These are phyloP conservation scores for Mychonastes homosphaera DNA, from an alignment of 139 green algal genomes.

Conservation along the genomic window DNA sequence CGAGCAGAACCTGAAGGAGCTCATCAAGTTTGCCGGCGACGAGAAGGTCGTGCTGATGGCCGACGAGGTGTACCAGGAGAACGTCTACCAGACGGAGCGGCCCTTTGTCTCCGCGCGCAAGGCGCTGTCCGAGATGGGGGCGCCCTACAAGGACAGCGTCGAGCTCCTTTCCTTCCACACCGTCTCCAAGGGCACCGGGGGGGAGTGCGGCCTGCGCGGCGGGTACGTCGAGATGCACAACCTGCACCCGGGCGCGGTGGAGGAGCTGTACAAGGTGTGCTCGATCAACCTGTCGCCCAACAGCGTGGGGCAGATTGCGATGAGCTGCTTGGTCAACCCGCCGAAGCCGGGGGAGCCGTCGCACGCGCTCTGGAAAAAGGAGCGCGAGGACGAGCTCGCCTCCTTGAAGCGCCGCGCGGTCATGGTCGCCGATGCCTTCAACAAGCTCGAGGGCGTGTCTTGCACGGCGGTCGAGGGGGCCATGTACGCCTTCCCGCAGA, in stretches of 20 bases:
- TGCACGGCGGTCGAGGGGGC: conserved; percentile 82
- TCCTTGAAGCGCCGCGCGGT: conserved; percentile 46
- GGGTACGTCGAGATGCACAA: conserved; percentile 81
- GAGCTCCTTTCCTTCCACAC: conserved; percentile 76
- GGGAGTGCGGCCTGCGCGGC: conserved; percentile 58
- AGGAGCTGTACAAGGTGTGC: conserved; percentile 77
- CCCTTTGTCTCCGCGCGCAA: conserved; percentile 78
- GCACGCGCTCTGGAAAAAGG: conserved; percentile 29
- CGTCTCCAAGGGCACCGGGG: conserved; percentile 64
- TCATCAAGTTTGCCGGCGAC: conserved; percentile 43
- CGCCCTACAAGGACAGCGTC: conserved; percentile 36
- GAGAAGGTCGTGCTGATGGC: conserved; percentile 60
- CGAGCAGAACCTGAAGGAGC: conserved; percentile 48
- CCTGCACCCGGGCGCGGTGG: conserved; percentile 60
- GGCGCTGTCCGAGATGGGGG: conserved; percentile 59
- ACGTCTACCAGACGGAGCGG: conserved; percentile 77
- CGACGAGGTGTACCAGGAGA: conserved; percentile 93
- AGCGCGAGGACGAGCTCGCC: conserved; percentile 27
- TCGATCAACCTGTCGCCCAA: conserved; percentile 79
- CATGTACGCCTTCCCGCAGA: conserved; percentile 74
- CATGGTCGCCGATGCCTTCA: conserved; percentile 76
- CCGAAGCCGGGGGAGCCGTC: conserved; percentile 50
- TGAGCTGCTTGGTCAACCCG: conserved; percentile 71
- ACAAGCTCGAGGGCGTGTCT: conserved; percentile 58
- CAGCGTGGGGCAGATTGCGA: conserved; percentile 60